Evolutionary conservation across 2,329 filamentous ascomycete genomes (phyloP).

Genomic region (Metarhizium sp.): DNA sequence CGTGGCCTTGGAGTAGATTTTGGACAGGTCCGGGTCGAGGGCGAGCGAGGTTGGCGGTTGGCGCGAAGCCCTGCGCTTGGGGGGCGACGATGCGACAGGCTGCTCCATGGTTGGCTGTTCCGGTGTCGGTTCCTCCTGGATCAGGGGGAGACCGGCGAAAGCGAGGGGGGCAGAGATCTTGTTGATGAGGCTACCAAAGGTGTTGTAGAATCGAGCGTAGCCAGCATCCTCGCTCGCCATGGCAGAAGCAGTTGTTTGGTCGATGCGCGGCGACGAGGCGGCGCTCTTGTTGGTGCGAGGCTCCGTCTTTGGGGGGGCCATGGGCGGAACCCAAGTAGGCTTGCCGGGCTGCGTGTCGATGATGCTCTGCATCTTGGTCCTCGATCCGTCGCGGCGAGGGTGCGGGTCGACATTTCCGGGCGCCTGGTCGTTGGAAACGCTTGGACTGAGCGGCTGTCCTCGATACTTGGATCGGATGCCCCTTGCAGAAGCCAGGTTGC

Average conservation of each 20-base stretch:
- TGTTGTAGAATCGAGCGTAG: conserved; percentile 85
- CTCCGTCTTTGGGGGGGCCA: conserved; percentile 14
- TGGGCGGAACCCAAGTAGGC: conserved; percentile 43
- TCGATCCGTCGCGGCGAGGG: conserved; percentile 39
- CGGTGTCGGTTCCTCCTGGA: conserved; percentile 36
- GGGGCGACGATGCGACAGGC: conserved; percentile 24
- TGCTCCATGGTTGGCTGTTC: conserved; percentile 4
- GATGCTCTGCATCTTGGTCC: conserved; percentile 45
- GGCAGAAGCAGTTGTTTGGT: conserved; percentile 8
- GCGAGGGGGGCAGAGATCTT: conserved; percentile 83
- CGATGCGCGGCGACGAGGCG: conserved; percentile 16
- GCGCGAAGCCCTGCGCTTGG: conserved; percentile 21
- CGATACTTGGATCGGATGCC: conserved; percentile 62
- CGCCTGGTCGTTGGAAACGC: conserved; percentile 63
- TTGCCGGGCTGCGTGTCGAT: conserved; percentile 43
- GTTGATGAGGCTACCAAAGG: conserved; percentile 82
- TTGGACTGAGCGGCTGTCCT: conserved; percentile 60
- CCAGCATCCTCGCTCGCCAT: conserved; percentile 53
- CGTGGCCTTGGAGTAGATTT: conserved; percentile 77
- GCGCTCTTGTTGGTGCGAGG: conserved; percentile 12
- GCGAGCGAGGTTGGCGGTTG: conserved; percentile 8
- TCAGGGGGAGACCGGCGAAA: conserved; percentile 82
- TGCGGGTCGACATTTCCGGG: conserved; percentile 58
- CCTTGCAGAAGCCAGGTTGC: conserved; percentile 75
- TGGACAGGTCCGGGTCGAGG: conserved; percentile 66